Base-by-base conservation (phyloP, 306 rosid species). In the Sechiopsis laciniata region DNA sequence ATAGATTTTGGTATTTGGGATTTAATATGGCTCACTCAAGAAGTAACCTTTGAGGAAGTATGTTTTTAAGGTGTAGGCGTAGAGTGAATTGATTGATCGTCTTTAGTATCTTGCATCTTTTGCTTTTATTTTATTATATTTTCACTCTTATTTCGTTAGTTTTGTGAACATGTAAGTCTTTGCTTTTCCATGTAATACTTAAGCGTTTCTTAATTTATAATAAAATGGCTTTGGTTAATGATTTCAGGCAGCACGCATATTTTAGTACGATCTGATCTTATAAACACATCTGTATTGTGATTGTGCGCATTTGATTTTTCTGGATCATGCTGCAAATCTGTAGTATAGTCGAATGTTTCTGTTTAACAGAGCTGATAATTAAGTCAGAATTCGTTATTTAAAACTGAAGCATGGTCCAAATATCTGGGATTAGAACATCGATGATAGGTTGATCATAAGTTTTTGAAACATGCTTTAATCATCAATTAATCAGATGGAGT, bases 1-100 rank as follows among this genome's bases (percentile, higher is more conserved):
- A 53, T 56, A 56, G 35, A 21, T 19, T 29, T 56, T 40, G 32
- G 48, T 9, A 42, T 1, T 42, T 42, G 11, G 12, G 48, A 9
- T 42, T 42, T 42, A 9, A 42, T 42, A 6, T 42, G 48, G 11
- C 8, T 42, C 10, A 0, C 9, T 42, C 11, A 42, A 42, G 1
- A 8, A 42, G 48, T 42, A 7, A 81, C 78, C 96, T 1, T 10
- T 80, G 80, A 89, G 96, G 80, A 91, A 91, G 88, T 87, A 83
- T 73, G 97, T 96, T 5, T 89, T 91, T 79, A 87, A 91, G 87
- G 94, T 89, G 66, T 91, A 91, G 84, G 85, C 59, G 21, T 71
- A 51, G 59, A 50, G 6, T 10, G 50, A 5, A 37, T 72, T 66
- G 19, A 48, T 82, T 35, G 78, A 21, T 74, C 17, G 8, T 78